These are phyloP conservation scores for Kwoniella sp. DNA, from an alignment of 768 basidiomycete genomes.

Conservation along the genomic window DNA sequence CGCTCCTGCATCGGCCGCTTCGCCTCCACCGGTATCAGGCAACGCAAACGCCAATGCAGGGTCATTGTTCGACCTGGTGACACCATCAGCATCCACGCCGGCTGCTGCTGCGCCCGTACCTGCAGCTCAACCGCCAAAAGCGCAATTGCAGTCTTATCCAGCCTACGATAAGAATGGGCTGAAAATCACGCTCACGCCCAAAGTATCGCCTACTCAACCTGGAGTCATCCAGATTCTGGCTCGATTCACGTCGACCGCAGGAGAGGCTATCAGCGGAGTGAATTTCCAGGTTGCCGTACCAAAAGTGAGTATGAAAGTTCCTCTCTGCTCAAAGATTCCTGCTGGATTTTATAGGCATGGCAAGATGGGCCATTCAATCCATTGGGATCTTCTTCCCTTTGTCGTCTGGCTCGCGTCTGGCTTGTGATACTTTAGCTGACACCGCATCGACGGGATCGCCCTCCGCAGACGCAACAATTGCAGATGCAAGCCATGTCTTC, in stretches of 20 bases:
- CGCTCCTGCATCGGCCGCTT: conserved; percentile 55
- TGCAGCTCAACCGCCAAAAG: conserved; percentile 57
- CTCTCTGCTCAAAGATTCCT: not conserved
- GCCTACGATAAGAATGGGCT: conserved; percentile 92
- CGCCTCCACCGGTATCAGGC: conserved; percentile 39
- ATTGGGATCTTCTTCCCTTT: too few species aligned
- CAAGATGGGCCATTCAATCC: too few species aligned
- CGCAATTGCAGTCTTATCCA: conserved; percentile 71
- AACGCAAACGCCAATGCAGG: conserved; percentile 28
- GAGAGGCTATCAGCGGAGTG: conserved; percentile 63
- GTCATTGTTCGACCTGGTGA: conserved; percentile 47
- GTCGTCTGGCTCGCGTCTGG: too few species aligned
- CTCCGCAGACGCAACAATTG: conserved; percentile 80
- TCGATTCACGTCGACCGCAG: conserved; percentile 72
- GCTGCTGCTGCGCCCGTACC: conserved; percentile 59
- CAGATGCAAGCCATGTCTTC: conserved; percentile 98
- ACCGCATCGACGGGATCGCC: not conserved
- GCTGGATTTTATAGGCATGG: too few species aligned
- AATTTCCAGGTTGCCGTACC: conserved; percentile 98
- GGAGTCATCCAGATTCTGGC: conserved; percentile 89
- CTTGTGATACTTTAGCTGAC: conserved; percentile 21
- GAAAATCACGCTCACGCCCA: conserved; percentile 84
- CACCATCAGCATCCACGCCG: conserved; percentile 34
- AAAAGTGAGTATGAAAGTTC: conserved; percentile 63
- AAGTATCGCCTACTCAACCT: conserved; percentile 75